Conservation (phyloP, 352 stramenopile genomes). For the Globisporangium emineosum region DNA sequence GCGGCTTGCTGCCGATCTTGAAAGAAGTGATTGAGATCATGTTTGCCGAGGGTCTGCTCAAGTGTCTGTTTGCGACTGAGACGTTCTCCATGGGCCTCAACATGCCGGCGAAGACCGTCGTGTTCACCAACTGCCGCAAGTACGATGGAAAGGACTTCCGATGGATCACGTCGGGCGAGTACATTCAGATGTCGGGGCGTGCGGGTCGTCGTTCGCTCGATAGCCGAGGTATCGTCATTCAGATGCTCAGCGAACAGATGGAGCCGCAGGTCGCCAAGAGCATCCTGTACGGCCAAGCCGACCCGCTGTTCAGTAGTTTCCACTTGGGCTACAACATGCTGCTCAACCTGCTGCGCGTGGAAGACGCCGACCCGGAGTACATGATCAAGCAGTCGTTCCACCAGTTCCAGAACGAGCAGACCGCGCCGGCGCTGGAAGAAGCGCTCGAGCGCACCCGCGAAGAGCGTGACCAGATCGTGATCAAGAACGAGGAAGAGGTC, state of each 20-base stretch:
- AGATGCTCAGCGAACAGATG: conserved; percentile 99
- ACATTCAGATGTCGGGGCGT: conserved; percentile 95
- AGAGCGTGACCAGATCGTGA: conserved; percentile 85
- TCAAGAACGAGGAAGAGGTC: conserved; percentile 89
- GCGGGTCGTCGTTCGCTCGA: conserved; percentile 98
- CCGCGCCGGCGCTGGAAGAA: conserved; percentile 71
- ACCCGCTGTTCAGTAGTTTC: conserved; percentile 87
- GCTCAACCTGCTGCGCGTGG: conserved; percentile 98
- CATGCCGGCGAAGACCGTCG: conserved; percentile 99
- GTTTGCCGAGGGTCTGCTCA: conserved; percentile 95
- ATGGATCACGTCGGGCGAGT: conserved; percentile 96
- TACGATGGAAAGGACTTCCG: conserved; percentile 95
- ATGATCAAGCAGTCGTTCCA: conserved; percentile 98
- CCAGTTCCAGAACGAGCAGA: conserved; percentile 90
- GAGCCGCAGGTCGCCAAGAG: conserved; percentile 95
- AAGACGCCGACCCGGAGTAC: conserved; percentile 96
- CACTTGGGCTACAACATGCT: conserved; percentile 99
- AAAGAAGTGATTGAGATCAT: conserved; percentile 97
- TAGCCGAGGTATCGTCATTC: conserved; percentile 96
- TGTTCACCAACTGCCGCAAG: conserved; percentile 98
- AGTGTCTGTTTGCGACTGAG: conserved; percentile 98
- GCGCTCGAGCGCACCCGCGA: conserved; percentile 75
- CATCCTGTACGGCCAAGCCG: conserved; percentile 85
- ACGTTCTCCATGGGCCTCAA: conserved; percentile 98
- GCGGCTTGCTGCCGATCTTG: conserved; percentile 97